Base-by-base conservation (phyloP, 208 protist species). In the Acanthamoeba healyi region DNA sequence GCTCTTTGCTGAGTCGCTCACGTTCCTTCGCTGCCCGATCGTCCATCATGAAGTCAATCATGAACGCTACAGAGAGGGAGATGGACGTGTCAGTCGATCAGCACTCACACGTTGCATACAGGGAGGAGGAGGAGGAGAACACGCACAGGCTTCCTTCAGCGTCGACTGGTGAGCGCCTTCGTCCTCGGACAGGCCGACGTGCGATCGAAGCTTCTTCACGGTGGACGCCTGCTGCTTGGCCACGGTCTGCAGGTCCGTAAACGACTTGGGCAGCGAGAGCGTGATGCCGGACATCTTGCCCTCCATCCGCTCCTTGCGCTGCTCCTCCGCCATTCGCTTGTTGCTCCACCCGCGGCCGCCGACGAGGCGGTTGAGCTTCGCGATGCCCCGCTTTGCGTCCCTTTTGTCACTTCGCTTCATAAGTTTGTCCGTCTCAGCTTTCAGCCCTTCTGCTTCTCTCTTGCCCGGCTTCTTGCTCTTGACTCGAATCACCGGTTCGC, bases 251-350 rank as follows among this genome's bases (percentile, higher is more conserved):
- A 14, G 29, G 12, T 1, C 4, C 0, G 77, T 19, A 14, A 32
- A 58, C 42, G 38, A 10, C n/a, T 6, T 4, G 14, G 77, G 77
- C 38, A 86, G 44, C 1, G 77, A 86, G 44, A 86, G 77, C n/a
- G 32, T 32, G 44, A 86, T 86, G 77, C 77, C 77, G 10, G 77
- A 86, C 77, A 86, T 86, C 77, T 86, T 86, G 77, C 77, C 77
- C 34, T 51, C 38, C 42, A 14, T 38, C 44, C 44, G 38, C 44
- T 86, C 77, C n/a, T 36, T n/a, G 29, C 17, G 38, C 77, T 86
- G 77, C 77, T 86, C 29, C 77, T 86, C 77, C 2, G 5, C 10
- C 42, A 86, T 51, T 15, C 12, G 38, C 44, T 44, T n/a, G 5
- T 15, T 0, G 38, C 24, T 14, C 77, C 34, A 26, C 26, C 3